Evolutionary conservation across 352 stramenopile genomes (phyloP), one percentile per base, ranked within the genome.

Genomic region (Nothophytophthora sp.): DNA sequence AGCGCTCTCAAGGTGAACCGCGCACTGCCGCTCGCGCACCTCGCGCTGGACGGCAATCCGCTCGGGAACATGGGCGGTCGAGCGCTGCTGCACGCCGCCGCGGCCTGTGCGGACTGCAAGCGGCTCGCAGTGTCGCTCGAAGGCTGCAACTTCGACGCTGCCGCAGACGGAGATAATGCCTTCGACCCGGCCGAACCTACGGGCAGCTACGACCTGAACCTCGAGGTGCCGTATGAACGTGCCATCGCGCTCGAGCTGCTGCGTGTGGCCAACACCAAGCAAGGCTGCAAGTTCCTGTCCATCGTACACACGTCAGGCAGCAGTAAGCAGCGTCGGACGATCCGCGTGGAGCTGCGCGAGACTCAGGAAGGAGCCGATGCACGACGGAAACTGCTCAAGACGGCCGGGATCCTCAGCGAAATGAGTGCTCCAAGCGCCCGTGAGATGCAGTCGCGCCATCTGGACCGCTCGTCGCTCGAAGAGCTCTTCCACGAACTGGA

Each of bases 281-380:
- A 88, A 46, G 81, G 81, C 33, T 92, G 81, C 60, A 92, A 92
- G 46, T 92, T 92, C 39, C 42, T 92, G 16, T 90, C 81, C 22
- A 83, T 92, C 20, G 37, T 73, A 0, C 81, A 92, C 50, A 67
- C 68, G 0, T 67, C 73, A 0, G 39, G 25, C 7, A 24, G 41
- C 5, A 67, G 60, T 16, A 89, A 88, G 51, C 50, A 66, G 42
- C 71, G 67, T 20, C 75, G 76, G 3, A 61, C 54, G 13, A 89
- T 90, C 45, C 81, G 78, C 11, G 63, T 89, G 12, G 81, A 92
- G 25, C 46, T 90, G 23, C 70, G 75, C 5, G 81, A 89, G 37
- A 43, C 53, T 2, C 50, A 64, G 16, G 70, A 74, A 13, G 64
- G 63, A 8, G 33, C 54, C 1, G 77, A 83, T 25, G 70, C 64